Base-by-base conservation (phyloP, 306 rosid genomes). In the Lupinus albus region DNA sequence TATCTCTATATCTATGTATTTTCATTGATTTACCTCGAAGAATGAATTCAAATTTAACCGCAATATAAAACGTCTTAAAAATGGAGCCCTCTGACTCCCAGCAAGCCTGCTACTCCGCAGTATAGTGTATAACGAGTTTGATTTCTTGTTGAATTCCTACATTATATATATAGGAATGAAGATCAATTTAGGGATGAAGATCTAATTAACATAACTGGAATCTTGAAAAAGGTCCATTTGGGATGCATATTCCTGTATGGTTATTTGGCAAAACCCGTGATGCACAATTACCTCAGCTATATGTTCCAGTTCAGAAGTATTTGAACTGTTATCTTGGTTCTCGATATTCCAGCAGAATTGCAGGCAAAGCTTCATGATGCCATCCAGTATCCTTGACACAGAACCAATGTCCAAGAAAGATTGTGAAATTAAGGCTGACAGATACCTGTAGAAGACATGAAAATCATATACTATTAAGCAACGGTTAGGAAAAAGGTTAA, bases 361-460 rank as follows among this genome's bases (percentile, higher is more conserved):
- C 73, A 93, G 87, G 80, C 99, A 93, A 74, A 90, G 97, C 81
- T 88, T 93, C 95, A 93, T 90, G 80, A 90, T 90, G 61, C 97
- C 74, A 75, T 93, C 96, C 76, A 93, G 81, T 79, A 93, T 93
- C 89, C 99, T 90, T 6, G 97, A 93, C 73, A 90, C 93, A 39
- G 99, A 93, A 54, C 99, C 97, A 75, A 93, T 88, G 84, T 90
- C 99, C 86, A 93, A 74, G 85, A 93, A 93, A 66, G 97, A 85
- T 62, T 90, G 97, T 33, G 99, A 93, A 76, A 93, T 93, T 71
- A 93, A 84, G 65, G 97, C 97, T 13, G 89, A 80, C 62, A 93
- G 80, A 64, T 93, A 93, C 82, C 99, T 93, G 85, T 44, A 55
- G 35, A 67, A 21, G 56, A 68, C 16, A 60, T 42, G 5, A 61